Base-by-base conservation (phyloP, 345 rosid species). In the Sisymbrium altissimum region DNA sequence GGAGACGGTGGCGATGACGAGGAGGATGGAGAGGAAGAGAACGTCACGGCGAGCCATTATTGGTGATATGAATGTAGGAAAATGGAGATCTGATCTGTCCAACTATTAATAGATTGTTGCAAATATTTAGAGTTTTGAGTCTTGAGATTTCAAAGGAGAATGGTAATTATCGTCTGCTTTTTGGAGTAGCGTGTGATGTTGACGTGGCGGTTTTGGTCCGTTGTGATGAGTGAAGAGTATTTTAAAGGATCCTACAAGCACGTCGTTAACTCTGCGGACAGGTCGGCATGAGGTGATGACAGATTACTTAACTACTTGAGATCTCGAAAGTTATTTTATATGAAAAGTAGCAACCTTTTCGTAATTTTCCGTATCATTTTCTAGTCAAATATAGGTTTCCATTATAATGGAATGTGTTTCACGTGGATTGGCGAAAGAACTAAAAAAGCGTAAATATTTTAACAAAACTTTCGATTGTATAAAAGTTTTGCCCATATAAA, bases 1-100 rank as follows among this genome's bases (percentile, higher is more conserved):
- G 9, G 57, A 68, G 49, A 61, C 13, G 55, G 70, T 55, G 66
- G 72, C 59, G 67, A 54, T 15, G 38, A 55, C 3, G 18, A 77
- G 62, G 67, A 77, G 71, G 71, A 71, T 15, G n/a, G 77, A 65
- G 68, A 72, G 63, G 50, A 78, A 60, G 62, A 72, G 69, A 18
- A 57, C 61, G 39, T 77, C 76, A 56, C 55, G 54, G 76, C 72
- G 61, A 77, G 72, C 13, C 80, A 70, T 70, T 27, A 4, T 75
- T 9, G 12, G 43, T 45, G 46, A 45, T 74, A 27, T 66, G 52
- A 15, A 39, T 59, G 38, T 39, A 32, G 46, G 12, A 46, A 45
- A 23, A 27, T 0, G 30, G 52, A 50, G 27, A 59, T 74, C 73
- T 73, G 36, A 57, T 25, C 59, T 66, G 35, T 25, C 33, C 17